Evolutionary conservation across 176 grass and related monocot species (phyloP).

Genomic region (sorghum (Sorghum bicolor)): DNA sequence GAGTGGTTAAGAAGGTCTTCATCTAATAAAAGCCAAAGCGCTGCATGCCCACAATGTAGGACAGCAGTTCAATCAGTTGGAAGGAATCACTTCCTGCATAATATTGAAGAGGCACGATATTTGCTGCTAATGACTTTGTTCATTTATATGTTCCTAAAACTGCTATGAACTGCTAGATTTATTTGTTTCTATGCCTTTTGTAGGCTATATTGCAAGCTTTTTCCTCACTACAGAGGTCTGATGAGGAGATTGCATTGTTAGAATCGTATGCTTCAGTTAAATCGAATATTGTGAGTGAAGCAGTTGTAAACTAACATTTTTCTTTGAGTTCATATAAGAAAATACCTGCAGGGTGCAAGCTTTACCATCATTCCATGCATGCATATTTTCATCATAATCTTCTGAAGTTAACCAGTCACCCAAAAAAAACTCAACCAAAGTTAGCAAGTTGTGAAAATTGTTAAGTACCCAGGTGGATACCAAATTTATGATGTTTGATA

Average conservation of each 20-base stretch:
- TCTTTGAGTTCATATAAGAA: constrained; percentile 18
- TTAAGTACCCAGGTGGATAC: neutral
- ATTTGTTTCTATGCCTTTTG: constrained; percentile 30
- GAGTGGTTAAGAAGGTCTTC: constrained; percentile 94
- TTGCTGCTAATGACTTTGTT: constrained; percentile 10
- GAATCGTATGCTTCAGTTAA: constrained; percentile 85
- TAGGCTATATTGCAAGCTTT: constrained; percentile 84
- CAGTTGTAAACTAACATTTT: neutral
- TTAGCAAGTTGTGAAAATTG: neutral
- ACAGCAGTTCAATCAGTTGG: constrained; percentile 78
- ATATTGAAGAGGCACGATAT: constrained; percentile 78
- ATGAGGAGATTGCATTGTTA: constrained; percentile 83
- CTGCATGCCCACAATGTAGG: constrained; percentile 87
- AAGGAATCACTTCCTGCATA: constrained; percentile 92
- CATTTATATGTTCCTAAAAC: constrained; percentile 14
- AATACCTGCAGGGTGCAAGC: neutral
- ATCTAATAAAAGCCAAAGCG: constrained; percentile 49
- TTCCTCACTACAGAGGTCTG: constrained; percentile 72
- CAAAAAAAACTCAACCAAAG: neutral
- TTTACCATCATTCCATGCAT: neutral
- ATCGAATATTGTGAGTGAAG: constrained; percentile 61
- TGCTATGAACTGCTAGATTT: constrained; percentile 6
- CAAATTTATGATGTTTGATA: neutral
- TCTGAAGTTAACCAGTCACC: neutral
- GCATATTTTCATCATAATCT: neutral